Base-by-base conservation (phyloP, 257 asterid genomes). In the Lycium ferocissimum region DNA sequence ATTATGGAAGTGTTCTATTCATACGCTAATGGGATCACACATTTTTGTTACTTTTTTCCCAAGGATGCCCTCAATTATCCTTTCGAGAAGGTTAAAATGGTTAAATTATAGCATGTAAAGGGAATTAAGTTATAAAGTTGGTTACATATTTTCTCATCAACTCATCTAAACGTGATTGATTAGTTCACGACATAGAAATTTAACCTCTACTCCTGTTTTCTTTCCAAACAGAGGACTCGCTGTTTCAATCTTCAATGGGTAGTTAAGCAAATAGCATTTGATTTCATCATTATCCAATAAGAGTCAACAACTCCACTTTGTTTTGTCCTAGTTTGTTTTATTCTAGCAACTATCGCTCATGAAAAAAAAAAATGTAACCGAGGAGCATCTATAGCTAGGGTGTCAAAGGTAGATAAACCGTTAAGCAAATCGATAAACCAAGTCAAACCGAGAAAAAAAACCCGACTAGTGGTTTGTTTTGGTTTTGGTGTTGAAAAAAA, bases 141-240 rank as follows among this genome's bases (percentile, higher is more conserved):
- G 47, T 76, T 76, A 13, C 63, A 14, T 76, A 17, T 76, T 76
- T 76, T 76, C 82, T 76, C 47, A 76, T 76, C 82, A 49, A 73
- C 81, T 47, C 81, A 47, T 26, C 61, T 7, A 18, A 49, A 47
- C 12, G 58, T 20, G 59, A 12, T 73, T 45, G 38, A 38, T 45
- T 45, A 10, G 2, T 3, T 72, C 38, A 43, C 11, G 3, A 11
- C 59, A 13, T 22, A 1, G 7, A 45, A 75, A 13, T 33, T 49
- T 75, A 75, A 51, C 15, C 63, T 76, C 82, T 26, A 15, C 47
- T 76, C 14, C 63, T 63, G 26, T 76, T 76, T 76, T 76, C 82
- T 76, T 76, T 17, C 65, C 82, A 22, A 70, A 76, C 82, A 9
- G 43, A 20, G 1, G 81, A 76, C 37, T 51, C 37, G 26, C 15